Conservation (phyloP, 768 basidiomycete genomes). For the Leccinum disarticulatum region DNA sequence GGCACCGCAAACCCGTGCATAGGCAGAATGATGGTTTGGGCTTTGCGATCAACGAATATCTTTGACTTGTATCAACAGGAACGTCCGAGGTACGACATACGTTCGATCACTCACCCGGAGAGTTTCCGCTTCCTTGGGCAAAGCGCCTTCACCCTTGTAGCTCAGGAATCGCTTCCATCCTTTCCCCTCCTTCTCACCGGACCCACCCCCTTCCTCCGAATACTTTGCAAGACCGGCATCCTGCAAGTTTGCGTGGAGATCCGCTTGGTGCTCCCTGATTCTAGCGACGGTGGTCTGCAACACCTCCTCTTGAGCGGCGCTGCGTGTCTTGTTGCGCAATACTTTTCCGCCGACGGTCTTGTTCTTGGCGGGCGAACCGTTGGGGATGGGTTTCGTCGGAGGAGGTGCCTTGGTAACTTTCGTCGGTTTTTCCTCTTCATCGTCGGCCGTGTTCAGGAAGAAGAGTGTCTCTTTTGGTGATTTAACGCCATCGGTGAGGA, state of each 20-base stretch:
- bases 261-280: slow-evolving; percentile 84
- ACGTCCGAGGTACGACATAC: slow-evolving; percentile 1
- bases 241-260: slow-evolving; percentile 77
- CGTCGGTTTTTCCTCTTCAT: slow-evolving; percentile 52
- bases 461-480: slow-evolving; percentile 86
- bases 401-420: slow-evolving; percentile 56
- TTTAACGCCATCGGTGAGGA: slow-evolving; percentile 84
- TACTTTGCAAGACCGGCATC: slow-evolving; percentile 78
- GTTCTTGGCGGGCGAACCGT: slow-evolving; percentile 68
- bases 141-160: slow-evolving; percentile 90
- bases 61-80: slow-evolving; percentile 33
- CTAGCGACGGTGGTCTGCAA: slow-evolving; percentile 74
- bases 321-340: slow-evolving; percentile 86
- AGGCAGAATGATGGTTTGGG: slow-evolving; percentile 86
- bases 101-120: slow-evolving; percentile 58
- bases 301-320: slow-evolving; percentile 82
- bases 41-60: slow-evolving; percentile 91
- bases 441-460: slow-evolving; percentile 66
- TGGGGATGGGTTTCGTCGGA: slow-evolving; percentile 49
- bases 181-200: slow-evolving; percentile 83
- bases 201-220: slow-evolving; percentile 76
- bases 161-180: slow-evolving; percentile 95
- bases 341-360: slow-evolving; percentile 84
- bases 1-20: slow-evolving; percentile 95
- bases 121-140: slow-evolving; percentile 81